These are phyloP conservation scores for Limonium bicolor DNA, from an alignment of 148 eudicot species.

Conservation along the genomic window DNA sequence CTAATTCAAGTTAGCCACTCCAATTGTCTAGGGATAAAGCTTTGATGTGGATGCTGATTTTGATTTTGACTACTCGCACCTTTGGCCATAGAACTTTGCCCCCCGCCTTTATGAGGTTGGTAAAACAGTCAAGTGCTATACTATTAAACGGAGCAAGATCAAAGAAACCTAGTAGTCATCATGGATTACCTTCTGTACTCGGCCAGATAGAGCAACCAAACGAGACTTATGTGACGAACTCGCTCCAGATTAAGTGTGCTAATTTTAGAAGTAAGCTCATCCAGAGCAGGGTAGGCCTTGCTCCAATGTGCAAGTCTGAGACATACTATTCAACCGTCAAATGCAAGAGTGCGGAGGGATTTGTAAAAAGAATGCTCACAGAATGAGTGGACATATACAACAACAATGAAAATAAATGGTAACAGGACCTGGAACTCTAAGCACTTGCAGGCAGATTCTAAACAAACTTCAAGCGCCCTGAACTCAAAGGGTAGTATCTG, in stretches of 20 bases:
- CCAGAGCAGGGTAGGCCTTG: slow-evolving; percentile 50
- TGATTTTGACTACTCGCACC: too few species aligned
- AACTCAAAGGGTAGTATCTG: slow-evolving; percentile 41
- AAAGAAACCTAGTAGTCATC: too few species aligned
- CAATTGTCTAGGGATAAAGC: too few species aligned
- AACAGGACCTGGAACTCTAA: slow-evolving; percentile 36
- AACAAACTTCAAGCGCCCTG: slow-evolving; percentile 43
- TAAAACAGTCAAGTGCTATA: too few species aligned
- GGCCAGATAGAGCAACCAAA: slow-evolving; percentile 42
- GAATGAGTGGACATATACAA: not conserved
- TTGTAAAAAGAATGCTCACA: not conserved
- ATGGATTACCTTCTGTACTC: slow-evolving; percentile 63
- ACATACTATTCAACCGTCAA: not conserved
- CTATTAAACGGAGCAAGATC: too few species aligned
- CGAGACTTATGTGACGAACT: slow-evolving; percentile 50
- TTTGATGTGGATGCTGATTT: too few species aligned
- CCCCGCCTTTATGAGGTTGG: too few species aligned
- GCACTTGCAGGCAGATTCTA: slow-evolving; percentile 51
- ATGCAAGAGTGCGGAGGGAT: not conserved
- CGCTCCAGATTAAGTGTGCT: slow-evolving; percentile 60
- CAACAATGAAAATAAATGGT: too few species aligned
- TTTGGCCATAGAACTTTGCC: too few species aligned
- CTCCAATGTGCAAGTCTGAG: slow-evolving; percentile 37
- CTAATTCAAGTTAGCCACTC: too few species aligned
- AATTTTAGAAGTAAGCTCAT: slow-evolving; percentile 37